A percentile compares a stretch with the other conserved stretches of the same genome.
Evolutionary conservation across 768 basidiomycete species (phyloP).

Genomic region (Pleurotus djamor): DNA sequence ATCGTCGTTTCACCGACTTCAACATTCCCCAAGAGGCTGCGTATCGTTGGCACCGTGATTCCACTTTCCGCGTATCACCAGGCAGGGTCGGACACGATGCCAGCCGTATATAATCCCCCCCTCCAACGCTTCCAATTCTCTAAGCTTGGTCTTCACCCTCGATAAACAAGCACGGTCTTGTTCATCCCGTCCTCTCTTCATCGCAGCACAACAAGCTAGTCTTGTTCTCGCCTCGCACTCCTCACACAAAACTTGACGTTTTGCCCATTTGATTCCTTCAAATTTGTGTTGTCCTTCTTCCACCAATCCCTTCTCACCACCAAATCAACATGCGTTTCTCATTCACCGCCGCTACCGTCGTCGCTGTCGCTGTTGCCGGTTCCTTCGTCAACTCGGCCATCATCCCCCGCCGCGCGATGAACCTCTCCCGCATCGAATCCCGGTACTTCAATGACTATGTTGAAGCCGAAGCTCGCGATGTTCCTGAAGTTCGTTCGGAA

Average conservation of each 20-base stretch:
- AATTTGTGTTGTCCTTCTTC: constrained; percentile 5
- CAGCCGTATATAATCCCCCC: constrained; percentile 1
- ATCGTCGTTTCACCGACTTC: constrained; percentile 7
- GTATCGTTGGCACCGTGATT: constrained; percentile 2
- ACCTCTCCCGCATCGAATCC: constrained; percentile 2
- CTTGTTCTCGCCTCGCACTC: constrained; percentile 4
- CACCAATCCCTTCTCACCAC: background rate
- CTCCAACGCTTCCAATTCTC: background rate
- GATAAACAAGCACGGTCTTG: constrained; percentile 8
- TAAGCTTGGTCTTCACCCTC: constrained; percentile 8
- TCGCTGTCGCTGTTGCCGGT: constrained; percentile 6
- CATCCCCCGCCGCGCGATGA: constrained; percentile 4
- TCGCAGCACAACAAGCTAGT: constrained; percentile 9
- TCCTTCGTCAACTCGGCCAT: constrained; percentile 7
- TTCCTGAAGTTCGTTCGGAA: background rate
- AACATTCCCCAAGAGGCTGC: constrained; percentile 1
- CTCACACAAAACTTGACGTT: constrained; percentile 8
- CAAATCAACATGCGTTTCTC: constrained; percentile 3
- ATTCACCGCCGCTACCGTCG: constrained; percentile 8
- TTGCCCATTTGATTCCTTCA: constrained; percentile 7
- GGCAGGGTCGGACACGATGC: background rate
- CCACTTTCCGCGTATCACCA: background rate
- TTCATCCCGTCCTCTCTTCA: constrained; percentile 3
- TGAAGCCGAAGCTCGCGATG: background rate
- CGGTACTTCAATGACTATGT: constrained; percentile 1